These are phyloP conservation scores for Hansenula anomala DNA, from an alignment of 1,139 yeast genomes.

Conservation along the genomic window DNA sequence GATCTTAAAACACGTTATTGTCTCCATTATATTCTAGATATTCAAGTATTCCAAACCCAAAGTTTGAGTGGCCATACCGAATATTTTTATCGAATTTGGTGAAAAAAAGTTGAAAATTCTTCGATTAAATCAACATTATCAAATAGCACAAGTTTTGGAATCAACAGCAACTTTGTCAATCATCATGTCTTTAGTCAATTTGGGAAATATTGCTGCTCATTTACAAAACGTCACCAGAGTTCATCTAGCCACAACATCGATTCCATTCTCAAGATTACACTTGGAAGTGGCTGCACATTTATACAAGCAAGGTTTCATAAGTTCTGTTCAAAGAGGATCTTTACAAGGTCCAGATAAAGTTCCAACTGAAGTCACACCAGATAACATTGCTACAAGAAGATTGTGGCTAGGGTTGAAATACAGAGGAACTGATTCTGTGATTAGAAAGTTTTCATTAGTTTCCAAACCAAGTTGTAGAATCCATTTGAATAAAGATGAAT, in stretches of 20 bases:
- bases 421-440: conserved; percentile 73
- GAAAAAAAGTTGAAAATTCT: too few relatives aligned
- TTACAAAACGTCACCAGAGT: conserved; percentile 84
- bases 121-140: too few relatives aligned
- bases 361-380: conserved; percentile 80
- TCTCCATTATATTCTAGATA: too few relatives aligned
- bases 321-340: conserved; percentile 85
- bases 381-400: conserved; percentile 80
- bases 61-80: too few relatives aligned
- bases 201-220: conserved; percentile 81
- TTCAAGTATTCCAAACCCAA: too few relatives aligned
- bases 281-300: conserved; percentile 79
- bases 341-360: conserved; percentile 75
- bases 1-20: too few relatives aligned
- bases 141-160: too few relatives aligned
- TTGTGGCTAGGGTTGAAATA: conserved; percentile 92
- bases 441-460: conserved; percentile 65
- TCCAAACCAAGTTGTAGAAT: conserved; percentile 85
- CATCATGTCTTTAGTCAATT: conserved; percentile 27
- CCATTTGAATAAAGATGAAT: conserved; percentile 54
- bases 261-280: conserved; percentile 82
- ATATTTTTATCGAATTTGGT: too few relatives aligned
- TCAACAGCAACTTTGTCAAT: too few relatives aligned
- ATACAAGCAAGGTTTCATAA: conserved; percentile 86
- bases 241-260: conserved; percentile 65